Conservation (phyloP, 441 rosid genomes). For the Hypseocharis bilobata region DNA sequence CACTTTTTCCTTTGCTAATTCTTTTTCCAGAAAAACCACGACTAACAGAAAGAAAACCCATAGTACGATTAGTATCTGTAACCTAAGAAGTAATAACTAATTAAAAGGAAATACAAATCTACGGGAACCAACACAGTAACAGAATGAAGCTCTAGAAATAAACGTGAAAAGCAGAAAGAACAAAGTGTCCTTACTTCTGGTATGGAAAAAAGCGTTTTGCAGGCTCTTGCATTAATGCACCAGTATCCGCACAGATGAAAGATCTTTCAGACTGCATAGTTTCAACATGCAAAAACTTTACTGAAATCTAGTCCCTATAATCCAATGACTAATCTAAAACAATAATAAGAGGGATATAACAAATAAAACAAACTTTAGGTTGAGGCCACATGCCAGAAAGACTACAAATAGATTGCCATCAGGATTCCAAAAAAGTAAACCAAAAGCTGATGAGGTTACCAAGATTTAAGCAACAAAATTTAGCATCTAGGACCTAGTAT, state of each 20-base stretch:
- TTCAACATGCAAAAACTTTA: slow-evolving; percentile 7
- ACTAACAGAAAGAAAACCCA: no score
- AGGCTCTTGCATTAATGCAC: slow-evolving; percentile 65
- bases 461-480: no score
- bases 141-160: background rate
- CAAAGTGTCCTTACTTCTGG: slow-evolving; percentile 40
- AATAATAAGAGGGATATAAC: background rate
- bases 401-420: no score
- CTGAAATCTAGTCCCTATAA: background rate
- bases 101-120: background rate
- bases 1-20: no score
- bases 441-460: background rate
- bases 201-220: slow-evolving; percentile 51
- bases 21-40: no score
- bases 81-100: background rate
- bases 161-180: background rate
- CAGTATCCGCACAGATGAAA: slow-evolving; percentile 83
- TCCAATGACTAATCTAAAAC: background rate
- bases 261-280: slow-evolving; percentile 72
- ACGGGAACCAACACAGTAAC: background rate
- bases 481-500: background rate
- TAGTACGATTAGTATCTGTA: no score
- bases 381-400: no score
- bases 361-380: no score
- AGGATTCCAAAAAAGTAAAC: slow-evolving; percentile 3